A percentile compares a stretch with the other conserved stretches of the same genome.
phyloP scores from a whole-genome alignment of 768 basidiomycete genomes.

The Trametes gibbosa region DNA sequence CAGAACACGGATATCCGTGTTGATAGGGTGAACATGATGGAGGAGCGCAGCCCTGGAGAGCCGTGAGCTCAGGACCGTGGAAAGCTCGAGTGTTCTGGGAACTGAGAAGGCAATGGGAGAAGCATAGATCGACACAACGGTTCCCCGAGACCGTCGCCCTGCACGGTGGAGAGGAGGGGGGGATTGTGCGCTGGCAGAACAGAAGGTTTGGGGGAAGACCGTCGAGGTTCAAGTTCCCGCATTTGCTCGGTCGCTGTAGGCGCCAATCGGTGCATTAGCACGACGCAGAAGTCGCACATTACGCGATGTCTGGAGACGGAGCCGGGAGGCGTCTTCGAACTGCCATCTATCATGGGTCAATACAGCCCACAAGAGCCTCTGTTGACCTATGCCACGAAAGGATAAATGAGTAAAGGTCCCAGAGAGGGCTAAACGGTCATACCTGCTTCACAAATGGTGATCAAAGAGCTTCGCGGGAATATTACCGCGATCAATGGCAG shows the following conservation, averaged over 20 bases:
- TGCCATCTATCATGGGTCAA: constrained; percentile 1
- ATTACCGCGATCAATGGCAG: neutral
- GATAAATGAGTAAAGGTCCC: constrained; percentile 11
- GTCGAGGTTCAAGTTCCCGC: too few species aligned
- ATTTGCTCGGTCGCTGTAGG: neutral
- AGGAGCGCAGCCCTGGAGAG: neutral
- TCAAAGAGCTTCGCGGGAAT: constrained; percentile 8
- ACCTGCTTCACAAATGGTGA: neutral
- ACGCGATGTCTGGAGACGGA: neutral
- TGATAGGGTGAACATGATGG: neutral
- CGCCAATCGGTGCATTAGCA: neutral
- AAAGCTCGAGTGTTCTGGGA: neutral
- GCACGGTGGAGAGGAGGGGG: neutral
- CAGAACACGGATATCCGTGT: neutral
- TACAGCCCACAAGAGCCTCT: neutral
- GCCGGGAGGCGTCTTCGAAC: neutral
- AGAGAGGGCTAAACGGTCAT: neutral
- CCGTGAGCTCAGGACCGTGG: neutral
- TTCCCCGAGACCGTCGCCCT: neutral
- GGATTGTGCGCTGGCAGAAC: neutral
- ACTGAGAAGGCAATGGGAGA: neutral
- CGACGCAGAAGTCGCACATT: neutral
- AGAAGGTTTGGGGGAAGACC: neutral
- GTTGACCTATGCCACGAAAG: constrained; percentile 1
- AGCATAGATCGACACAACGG: neutral